Conservation (phyloP, 352 stramenopile species). For the Globisporangium orthogonon region DNA sequence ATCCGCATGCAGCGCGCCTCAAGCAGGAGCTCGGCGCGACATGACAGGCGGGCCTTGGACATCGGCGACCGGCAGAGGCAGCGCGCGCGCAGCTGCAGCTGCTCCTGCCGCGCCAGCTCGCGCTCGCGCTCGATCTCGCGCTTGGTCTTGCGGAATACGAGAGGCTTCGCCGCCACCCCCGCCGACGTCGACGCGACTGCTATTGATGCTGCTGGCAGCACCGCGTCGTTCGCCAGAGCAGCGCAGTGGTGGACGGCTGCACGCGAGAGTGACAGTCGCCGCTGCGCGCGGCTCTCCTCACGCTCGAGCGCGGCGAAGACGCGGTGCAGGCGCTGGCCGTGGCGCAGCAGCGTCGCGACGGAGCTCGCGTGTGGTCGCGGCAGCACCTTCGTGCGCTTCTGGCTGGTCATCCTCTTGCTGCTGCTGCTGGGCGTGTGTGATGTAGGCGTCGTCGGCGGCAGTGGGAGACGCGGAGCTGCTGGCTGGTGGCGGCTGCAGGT, state of each 20-base stretch:
- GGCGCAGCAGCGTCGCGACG: constrained; percentile 25
- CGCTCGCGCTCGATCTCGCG: constrained; percentile 40
- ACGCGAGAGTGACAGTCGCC: constrained; percentile 8
- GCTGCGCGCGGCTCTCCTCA: constrained; percentile 25
- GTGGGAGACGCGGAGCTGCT: neutral
- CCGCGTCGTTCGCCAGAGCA: neutral
- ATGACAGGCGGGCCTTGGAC: constrained; percentile 9
- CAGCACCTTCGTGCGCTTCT: constrained; percentile 36
- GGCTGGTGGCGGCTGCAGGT: neutral
- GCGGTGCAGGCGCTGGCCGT: constrained; percentile 30
- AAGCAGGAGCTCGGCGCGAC: constrained; percentile 1
- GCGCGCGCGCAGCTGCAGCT: constrained; percentile 8
- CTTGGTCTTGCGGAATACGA: constrained; percentile 54
- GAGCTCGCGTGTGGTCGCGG: constrained; percentile 21
- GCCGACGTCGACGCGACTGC: constrained; percentile 7
- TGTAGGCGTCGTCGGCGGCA: neutral
- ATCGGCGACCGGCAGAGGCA: constrained; percentile 1
- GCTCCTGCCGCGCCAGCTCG: constrained; percentile 8
- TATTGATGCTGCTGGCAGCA: constrained; percentile 5
- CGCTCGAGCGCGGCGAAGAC: constrained; percentile 27
- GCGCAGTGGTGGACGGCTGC: constrained; percentile 5
- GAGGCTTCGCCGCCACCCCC: constrained; percentile 17
- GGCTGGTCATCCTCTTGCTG: constrained; percentile 4
- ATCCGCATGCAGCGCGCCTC: constrained; percentile 4
- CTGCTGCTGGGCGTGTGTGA: neutral